A percentile compares a stretch with the other conserved stretches of the same genome.
Evolutionary conservation across 2,329 filamentous ascomycete genomes (phyloP).

Genomic region (Aureobasidium musti): DNA sequence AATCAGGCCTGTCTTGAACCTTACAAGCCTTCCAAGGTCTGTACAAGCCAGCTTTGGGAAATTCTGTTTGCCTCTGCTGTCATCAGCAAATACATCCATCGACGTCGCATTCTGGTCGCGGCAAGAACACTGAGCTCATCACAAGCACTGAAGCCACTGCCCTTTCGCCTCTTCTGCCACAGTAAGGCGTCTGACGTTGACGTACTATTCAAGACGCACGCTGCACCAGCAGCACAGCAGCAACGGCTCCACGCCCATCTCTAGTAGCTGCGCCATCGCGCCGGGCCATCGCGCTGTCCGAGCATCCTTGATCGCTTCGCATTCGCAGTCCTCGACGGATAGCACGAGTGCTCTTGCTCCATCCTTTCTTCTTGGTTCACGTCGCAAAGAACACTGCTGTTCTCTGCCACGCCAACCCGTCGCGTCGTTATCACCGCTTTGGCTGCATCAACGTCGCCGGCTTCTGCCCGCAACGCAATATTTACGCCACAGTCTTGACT

Average conservation of each 20-base stretch:
- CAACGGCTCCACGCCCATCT: slow-evolving; percentile 20
- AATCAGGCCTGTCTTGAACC: slow-evolving; percentile 19
- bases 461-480: slow-evolving; percentile 3
- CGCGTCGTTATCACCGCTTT: slow-evolving; percentile 3
- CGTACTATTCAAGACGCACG: neutral
- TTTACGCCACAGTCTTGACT: slow-evolving; percentile 22
- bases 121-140: neutral
- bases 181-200: slow-evolving; percentile 23
- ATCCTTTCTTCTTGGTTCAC: slow-evolving; percentile 11
- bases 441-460: slow-evolving; percentile 13
- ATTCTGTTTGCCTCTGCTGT: slow-evolving; percentile 22
- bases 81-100: slow-evolving; percentile 1
- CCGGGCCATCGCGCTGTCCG: slow-evolving; percentile 28
- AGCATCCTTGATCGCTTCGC: slow-evolving; percentile 23
- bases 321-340: slow-evolving; percentile 15
- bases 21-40: slow-evolving; percentile 23
- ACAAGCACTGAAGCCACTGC: neutral
- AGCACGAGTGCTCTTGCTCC: slow-evolving; percentile 4
- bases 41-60: slow-evolving; percentile 5
- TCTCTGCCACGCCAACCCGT: neutral
- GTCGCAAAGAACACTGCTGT: neutral
- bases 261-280: slow-evolving; percentile 28
- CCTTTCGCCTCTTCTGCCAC: slow-evolving; percentile 9
- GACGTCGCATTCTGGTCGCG: slow-evolving; percentile 2
- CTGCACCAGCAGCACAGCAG: slow-evolving; percentile 20